A percentile compares a stretch with the other conserved stretches of the same genome.
Conservation (phyloP, 192 early-diverging fungal genomes). For the Phlyctochytrium bullatum region DNA sequence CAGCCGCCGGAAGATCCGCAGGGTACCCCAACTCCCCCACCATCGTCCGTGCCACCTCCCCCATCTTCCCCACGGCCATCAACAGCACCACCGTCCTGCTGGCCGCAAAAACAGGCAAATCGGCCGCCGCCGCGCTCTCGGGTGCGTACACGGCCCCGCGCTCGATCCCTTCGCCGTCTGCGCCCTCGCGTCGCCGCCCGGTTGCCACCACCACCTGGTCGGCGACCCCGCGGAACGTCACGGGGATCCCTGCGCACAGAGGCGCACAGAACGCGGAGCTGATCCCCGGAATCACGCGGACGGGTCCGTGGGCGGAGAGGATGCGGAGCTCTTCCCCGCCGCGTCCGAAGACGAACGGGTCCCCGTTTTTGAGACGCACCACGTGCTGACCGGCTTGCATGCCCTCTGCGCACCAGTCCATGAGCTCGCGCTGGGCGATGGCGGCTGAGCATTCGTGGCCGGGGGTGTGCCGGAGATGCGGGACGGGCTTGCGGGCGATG, state of each 20-base stretch:
- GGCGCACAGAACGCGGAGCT: conserved; percentile 76
- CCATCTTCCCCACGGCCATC: conserved; percentile 78
- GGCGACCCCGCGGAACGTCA: conserved; percentile 85
- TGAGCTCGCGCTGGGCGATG: too few species aligned
- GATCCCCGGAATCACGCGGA: conserved; percentile 71
- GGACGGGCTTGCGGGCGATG: too few species aligned
- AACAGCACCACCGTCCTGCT: conserved; percentile 78
- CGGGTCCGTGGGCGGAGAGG: conserved; percentile 68
- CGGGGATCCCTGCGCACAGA: conserved; percentile 69
- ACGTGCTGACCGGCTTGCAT: conserved; percentile 62
- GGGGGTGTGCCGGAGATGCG: too few species aligned
- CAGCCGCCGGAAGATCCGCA: conserved; percentile 62
- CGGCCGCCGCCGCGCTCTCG: conserved; percentile 70
- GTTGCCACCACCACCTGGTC: conserved; percentile 83
- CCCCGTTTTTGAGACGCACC: conserved; percentile 88
- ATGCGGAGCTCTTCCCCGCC: conserved; percentile 85
- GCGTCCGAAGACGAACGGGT: conserved; percentile 89
- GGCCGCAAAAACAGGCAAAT: conserved; percentile 61
- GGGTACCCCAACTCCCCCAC: conserved; percentile 66
- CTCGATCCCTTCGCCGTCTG: too few species aligned
- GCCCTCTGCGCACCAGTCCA: too few species aligned
- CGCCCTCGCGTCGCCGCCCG: conserved; percentile 63
- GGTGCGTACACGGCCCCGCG: too few species aligned
- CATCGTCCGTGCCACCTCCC: conserved; percentile 62
- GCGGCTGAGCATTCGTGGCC: too few species aligned